phyloP scores from a whole-genome alignment of 257 asterid species.

The Fraxinus pennsylvanica region DNA sequence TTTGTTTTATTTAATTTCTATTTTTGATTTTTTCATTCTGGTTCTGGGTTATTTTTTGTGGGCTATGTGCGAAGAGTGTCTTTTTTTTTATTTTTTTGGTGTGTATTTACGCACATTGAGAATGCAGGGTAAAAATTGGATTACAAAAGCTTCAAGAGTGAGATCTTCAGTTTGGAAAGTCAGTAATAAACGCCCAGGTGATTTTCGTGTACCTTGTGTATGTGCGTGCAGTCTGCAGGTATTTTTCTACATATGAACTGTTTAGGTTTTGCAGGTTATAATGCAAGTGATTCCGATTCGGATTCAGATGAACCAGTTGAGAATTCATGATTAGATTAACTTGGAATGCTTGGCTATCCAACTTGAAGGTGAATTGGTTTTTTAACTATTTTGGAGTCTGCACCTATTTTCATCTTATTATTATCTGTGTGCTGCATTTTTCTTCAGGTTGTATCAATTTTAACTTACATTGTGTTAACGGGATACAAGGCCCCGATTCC shows the following conservation, averaged over 20 bases:
- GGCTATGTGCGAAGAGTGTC: neutral
- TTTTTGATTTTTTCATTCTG: neutral
- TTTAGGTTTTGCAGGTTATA: conserved; percentile 52
- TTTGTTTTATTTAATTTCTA: neutral
- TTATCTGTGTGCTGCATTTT: no score
- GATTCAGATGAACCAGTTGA: conserved; percentile 27
- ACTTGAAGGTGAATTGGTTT: neutral
- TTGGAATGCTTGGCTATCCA: neutral
- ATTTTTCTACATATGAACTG: neutral
- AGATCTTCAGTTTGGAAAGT: conserved; percentile 77
- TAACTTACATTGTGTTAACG: neutral
- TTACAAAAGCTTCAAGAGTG: conserved; percentile 61
- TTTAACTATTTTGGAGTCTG: neutral
- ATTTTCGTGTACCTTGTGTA: neutral
- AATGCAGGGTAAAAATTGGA: conserved; percentile 63
- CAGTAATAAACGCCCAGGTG: conserved; percentile 77
- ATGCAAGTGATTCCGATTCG: conserved; percentile 78
- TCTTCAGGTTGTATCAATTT: neutral
- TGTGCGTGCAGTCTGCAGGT: neutral
- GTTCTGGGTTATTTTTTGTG: neutral
- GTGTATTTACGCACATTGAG: conserved; percentile 14
- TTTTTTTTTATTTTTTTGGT: neutral
- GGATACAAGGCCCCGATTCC: neutral
- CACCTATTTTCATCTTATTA: neutral
- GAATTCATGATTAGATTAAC: neutral